Evolutionary conservation across 768 basidiomycete genomes (phyloP).

Genomic region (Arthromyces matolae): DNA sequence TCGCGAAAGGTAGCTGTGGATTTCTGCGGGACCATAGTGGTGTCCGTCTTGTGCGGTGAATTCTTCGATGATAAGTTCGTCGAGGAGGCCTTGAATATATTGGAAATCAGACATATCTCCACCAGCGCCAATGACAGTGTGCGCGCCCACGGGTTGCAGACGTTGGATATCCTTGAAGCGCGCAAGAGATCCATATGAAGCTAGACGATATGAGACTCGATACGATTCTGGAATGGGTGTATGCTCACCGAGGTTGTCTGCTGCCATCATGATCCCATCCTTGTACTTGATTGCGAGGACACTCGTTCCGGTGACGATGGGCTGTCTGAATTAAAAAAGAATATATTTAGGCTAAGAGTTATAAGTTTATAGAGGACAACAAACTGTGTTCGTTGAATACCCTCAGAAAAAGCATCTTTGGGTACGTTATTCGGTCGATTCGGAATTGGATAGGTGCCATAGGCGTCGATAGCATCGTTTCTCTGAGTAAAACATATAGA

Average conservation of each 20-base stretch:
- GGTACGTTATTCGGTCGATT: slow-evolving; percentile 47
- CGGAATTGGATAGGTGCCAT: slow-evolving; percentile 74
- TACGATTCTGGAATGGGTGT: neutral
- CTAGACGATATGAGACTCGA: slow-evolving; percentile 32
- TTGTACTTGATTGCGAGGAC: slow-evolving; percentile 94
- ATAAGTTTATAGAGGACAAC: slow-evolving; percentile 13
- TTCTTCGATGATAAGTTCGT: slow-evolving; percentile 76
- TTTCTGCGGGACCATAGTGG: slow-evolving; percentile 77
- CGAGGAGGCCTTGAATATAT: slow-evolving; percentile 77
- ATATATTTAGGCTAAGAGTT: neutral
- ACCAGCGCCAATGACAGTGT: slow-evolving; percentile 86
- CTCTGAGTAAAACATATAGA: slow-evolving; percentile 38
- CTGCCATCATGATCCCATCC: slow-evolving; percentile 97
- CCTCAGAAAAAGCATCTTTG: slow-evolving; percentile 57
- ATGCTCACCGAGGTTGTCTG: slow-evolving; percentile 87
- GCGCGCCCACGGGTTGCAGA: slow-evolving; percentile 76
- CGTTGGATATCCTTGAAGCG: slow-evolving; percentile 94
- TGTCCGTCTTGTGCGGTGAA: slow-evolving; percentile 81
- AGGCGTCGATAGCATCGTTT: slow-evolving; percentile 71
- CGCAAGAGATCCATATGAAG: slow-evolving; percentile 95
- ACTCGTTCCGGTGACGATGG: slow-evolving; percentile 95
- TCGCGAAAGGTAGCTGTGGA: slow-evolving; percentile 88
- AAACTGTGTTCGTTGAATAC: slow-evolving; percentile 81
- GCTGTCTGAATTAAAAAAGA: slow-evolving; percentile 52
- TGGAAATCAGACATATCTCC: slow-evolving; percentile 99